Evolutionary conservation across 208 protist species (phyloP).

Genomic region (Strigomonas culicis): DNA sequence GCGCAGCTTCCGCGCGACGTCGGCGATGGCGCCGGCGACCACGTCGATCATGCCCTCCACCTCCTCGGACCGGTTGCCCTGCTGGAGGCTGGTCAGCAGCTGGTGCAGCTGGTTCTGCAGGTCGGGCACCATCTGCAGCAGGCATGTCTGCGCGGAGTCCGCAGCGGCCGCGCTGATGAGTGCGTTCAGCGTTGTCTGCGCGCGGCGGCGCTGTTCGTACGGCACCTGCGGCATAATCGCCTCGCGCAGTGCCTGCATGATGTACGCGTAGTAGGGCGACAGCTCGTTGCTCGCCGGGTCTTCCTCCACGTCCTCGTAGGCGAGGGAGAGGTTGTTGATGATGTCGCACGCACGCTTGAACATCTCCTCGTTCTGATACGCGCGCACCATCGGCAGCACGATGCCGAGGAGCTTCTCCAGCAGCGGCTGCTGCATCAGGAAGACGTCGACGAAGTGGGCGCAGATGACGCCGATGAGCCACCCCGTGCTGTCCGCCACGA

Average conservation of each 20-base stretch:
- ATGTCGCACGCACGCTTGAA: conserved; percentile 92
- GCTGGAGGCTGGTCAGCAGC: conserved; percentile 29
- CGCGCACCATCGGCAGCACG: conserved; percentile 55
- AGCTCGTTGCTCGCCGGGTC: conserved; percentile 73
- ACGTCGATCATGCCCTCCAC: conserved; percentile 74
- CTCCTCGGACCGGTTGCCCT: conserved; percentile 30
- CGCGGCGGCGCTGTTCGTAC: conserved; percentile 65
- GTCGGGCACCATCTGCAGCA: conserved; percentile 70
- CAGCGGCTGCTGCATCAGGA: conserved; percentile 43
- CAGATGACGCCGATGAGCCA: conserved; percentile 95
- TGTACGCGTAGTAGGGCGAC: conserved; percentile 81
- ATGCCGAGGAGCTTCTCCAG: conserved; percentile 79
- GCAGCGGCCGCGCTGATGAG: conserved; percentile 82
- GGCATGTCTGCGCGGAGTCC: conserved; percentile 50
- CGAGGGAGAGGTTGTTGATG: conserved; percentile 92
- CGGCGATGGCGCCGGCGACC: conserved; percentile 83
- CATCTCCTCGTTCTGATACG: conserved; percentile 46
- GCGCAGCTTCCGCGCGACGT: conserved; percentile 69
- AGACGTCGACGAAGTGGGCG: conserved; percentile 83
- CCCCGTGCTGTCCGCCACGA: conserved; percentile 93
- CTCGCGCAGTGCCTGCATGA: conserved; percentile 54
- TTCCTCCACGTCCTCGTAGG: conserved; percentile 76
- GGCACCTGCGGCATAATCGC: conserved; percentile 77
- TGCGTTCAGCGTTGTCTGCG: conserved; percentile 94
- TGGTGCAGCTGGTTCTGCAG: conserved; percentile 58